A percentile compares a stretch with the other conserved stretches of the same genome.
Evolutionary conservation across 2,329 filamentous ascomycete species (phyloP).

Genomic region (Cladosporium sp.): DNA sequence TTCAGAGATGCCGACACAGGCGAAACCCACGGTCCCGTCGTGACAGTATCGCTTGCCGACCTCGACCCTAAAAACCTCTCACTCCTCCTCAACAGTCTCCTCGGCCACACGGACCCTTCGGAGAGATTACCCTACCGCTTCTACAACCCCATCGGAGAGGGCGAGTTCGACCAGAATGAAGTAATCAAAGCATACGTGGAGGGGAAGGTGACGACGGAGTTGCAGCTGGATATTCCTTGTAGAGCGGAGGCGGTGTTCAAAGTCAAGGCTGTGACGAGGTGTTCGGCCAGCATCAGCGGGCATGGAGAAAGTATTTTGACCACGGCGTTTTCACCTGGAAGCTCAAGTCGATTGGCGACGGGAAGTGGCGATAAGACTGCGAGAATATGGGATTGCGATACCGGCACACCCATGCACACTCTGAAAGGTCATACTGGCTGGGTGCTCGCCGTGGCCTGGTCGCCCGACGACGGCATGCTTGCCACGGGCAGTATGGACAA

Average conservation of each 20-base stretch:
- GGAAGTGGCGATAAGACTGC: conserved; percentile 90
- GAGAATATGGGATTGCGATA: conserved; percentile 91
- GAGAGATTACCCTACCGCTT: conserved; percentile 65
- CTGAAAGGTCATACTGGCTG: conserved; percentile 84
- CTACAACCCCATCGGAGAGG: conserved; percentile 46
- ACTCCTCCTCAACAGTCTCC: conserved; percentile 76
- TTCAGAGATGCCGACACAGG: conserved; percentile 78
- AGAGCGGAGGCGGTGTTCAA: conserved; percentile 89
- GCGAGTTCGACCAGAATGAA: conserved; percentile 36
- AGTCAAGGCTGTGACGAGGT: conserved; percentile 86
- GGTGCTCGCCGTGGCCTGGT: conserved; percentile 85
- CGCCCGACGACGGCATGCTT: conserved; percentile 73
- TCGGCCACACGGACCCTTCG: conserved; percentile 58
- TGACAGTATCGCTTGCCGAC: conserved; percentile 75
- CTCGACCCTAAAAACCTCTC: conserved; percentile 87
- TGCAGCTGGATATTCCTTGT: conserved; percentile 59
- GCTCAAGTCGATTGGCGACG: conserved; percentile 74
- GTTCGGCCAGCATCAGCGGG: conserved; percentile 81
- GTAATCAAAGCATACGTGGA: conserved; percentile 42
- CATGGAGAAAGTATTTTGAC: conserved; percentile 89
- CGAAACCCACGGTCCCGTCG: conserved; percentile 64
- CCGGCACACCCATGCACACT: conserved; percentile 81
- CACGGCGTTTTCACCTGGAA: conserved; percentile 77
- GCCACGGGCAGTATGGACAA: conserved; percentile 94
- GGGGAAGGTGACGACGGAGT: conserved; percentile 52